phyloP scores from a whole-genome alignment of 805 yeast genomes.

The Isabelozyma pseudorhagii region DNA sequence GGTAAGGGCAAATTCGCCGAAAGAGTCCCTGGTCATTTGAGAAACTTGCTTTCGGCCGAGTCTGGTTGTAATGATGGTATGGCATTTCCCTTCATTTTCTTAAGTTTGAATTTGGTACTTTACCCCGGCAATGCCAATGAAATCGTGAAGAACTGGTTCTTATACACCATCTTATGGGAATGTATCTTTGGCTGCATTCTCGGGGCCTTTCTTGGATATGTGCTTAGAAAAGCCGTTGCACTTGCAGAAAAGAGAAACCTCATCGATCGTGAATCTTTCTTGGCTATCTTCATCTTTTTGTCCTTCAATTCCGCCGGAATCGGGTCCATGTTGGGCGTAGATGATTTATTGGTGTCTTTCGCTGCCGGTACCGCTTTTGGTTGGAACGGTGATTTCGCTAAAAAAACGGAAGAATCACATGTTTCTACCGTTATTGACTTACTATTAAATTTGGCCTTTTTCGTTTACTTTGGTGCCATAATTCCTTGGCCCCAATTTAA shows the following conservation, averaged over 20 bases:
- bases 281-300: slow-evolving; percentile 78
- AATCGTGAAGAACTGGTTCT: slow-evolving; percentile 78
- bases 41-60: slow-evolving; percentile 80
- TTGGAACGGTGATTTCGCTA: slow-evolving; percentile 90
- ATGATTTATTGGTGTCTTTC: slow-evolving; percentile 83
- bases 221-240: slow-evolving; percentile 66
- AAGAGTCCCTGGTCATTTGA: slow-evolving; percentile 89
- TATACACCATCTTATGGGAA: slow-evolving; percentile 74
- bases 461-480: slow-evolving; percentile 86
- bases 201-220: slow-evolving; percentile 70
- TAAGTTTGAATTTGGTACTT: slow-evolving; percentile 66
- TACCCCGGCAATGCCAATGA: slow-evolving; percentile 62
- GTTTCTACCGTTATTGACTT: slow-evolving; percentile 89
- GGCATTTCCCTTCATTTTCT: slow-evolving; percentile 86
- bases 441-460: slow-evolving; percentile 77
- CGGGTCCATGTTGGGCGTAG: slow-evolving; percentile 84
- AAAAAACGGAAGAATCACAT: slow-evolving; percentile 77
- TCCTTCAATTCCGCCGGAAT: slow-evolving; percentile 86
- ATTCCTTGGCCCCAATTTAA: slow-evolving; percentile 86
- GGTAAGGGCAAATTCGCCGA: slow-evolving; percentile 91
- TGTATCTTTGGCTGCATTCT: slow-evolving; percentile 75
- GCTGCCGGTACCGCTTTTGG: slow-evolving; percentile 93
- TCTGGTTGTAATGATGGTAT: slow-evolving; percentile 93
- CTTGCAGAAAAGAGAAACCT: slow-evolving; percentile 67
- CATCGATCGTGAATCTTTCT: slow-evolving; percentile 85